Evolutionary conservation across 2,329 filamentous ascomycete genomes (phyloP), one percentile per base, ranked within the genome.

Genomic region (Trichocomaceae sp.): DNA sequence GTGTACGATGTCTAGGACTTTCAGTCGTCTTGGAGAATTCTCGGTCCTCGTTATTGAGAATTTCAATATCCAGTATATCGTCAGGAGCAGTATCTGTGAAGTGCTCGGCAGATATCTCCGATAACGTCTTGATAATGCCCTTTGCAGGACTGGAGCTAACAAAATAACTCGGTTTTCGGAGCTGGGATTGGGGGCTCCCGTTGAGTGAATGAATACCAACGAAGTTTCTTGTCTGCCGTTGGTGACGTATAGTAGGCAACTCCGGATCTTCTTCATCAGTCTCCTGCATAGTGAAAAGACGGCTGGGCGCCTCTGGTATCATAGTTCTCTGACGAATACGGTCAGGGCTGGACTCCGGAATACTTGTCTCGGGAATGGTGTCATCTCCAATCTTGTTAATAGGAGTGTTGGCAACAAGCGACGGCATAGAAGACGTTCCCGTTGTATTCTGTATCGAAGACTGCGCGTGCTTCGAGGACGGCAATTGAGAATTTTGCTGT

Each of bases 21-120:
- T 71, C 60, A 31, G 70, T 59, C 3, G 52, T 26, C 15, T 44
- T 39, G 10, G 39, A 52, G 17, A 56, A 50, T 19, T 73, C 68
- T 17, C 62, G 60, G 54, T 76, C 74, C 1, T 75, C 73, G 3
- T 63, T 65, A 1, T 66, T 72, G 29, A 76, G 60, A 10, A 76
- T 62, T 33, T 66, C 65, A 47, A 74, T 62, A 20, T 69, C 64
- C 4, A 71, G 47, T 47, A 73, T 70, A 22, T 63, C 62, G 29
- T 62, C 63, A 13, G 60, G 60, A n/a, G 61, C 63, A 48, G 67
- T 62, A 47, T 70, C 66, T 5, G 74, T 74, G 3, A 74, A 75
- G 46, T 65, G 63, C 50, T 75, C 72, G 1, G 69, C 65, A 22
- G 72, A 72, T 59, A 77, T 75, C 29, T 74, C 69, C 12, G 72